A percentile compares a stretch with the other conserved stretches of the same genome.
Evolutionary conservation across 768 basidiomycete genomes (phyloP).

Genomic region (Leucocoprinus birnbaumii): DNA sequence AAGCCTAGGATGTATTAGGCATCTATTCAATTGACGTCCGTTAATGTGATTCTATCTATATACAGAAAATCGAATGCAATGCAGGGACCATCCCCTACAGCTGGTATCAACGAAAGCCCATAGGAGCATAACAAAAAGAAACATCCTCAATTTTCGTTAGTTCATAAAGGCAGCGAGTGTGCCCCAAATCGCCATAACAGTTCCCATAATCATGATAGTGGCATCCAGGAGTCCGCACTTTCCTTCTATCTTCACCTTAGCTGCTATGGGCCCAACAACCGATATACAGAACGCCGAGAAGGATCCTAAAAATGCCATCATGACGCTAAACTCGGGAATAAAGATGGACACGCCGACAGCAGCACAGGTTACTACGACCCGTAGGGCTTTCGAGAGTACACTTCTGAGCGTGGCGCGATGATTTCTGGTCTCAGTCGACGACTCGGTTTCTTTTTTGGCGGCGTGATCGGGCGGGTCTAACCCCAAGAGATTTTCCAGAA

Average conservation of each 20-base stretch:
- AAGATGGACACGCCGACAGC: slow-evolving; percentile 70
- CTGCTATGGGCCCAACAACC: slow-evolving; percentile 73
- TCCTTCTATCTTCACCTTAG: slow-evolving; percentile 59
- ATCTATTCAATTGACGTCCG: slow-evolving; percentile 16
- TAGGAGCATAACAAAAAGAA: neutral
- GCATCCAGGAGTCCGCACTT: slow-evolving; percentile 51
- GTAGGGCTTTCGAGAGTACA: slow-evolving; percentile 46
- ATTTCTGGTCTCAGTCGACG: slow-evolving; percentile 19
- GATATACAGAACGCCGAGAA: slow-evolving; percentile 79
- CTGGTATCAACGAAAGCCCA: no score
- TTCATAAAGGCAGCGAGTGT: slow-evolving; percentile 60
- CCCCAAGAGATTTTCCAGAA: slow-evolving; percentile 75
- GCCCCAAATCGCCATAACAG: slow-evolving; percentile 75
- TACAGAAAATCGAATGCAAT: neutral
- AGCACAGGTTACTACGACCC: slow-evolving; percentile 53
- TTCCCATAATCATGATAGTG: slow-evolving; percentile 45
- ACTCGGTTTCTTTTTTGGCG: slow-evolving; percentile 22
- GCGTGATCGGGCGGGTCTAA: slow-evolving; percentile 45
- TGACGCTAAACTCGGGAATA: slow-evolving; percentile 75
- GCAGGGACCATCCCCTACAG: neutral
- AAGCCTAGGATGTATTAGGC: slow-evolving; percentile 31
- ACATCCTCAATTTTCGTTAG: neutral
- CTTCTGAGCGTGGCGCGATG: slow-evolving; percentile 32
- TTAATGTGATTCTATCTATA: neutral
- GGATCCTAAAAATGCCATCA: slow-evolving; percentile 92